phyloP scores from a whole-genome alignment of 305 asterid species.

The Solanum hybrid region DNA sequence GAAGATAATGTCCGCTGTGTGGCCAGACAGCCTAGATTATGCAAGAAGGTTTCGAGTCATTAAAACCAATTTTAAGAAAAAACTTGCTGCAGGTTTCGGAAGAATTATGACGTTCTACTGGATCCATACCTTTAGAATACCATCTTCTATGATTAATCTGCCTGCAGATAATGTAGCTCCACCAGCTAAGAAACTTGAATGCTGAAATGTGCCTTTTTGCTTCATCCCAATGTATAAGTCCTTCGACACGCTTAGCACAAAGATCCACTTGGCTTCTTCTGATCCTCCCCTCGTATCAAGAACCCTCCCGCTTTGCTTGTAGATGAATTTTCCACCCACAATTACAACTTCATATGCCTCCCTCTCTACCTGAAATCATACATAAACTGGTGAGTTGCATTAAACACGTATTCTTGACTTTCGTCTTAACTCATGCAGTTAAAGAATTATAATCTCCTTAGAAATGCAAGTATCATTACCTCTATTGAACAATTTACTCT shows the following conservation, averaged over 20 bases:
- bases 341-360: constrained; percentile 37
- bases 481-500: not conserved
- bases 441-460: not conserved
- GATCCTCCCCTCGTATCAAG: constrained; percentile 32
- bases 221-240: constrained; percentile 47
- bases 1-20: constrained; percentile 37
- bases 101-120: not conserved
- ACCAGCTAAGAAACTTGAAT: constrained; percentile 69
- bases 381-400: not conserved
- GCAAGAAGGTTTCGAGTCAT: not conserved
- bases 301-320: constrained; percentile 37
- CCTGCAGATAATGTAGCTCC: constrained; percentile 60
- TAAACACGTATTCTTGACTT: not conserved
- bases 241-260: constrained; percentile 43
- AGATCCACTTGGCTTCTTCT: constrained; percentile 52
- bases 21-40: constrained; percentile 27
- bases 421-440: not conserved
- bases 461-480: not conserved
- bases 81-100: not conserved
- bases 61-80: not conserved
- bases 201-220: constrained; percentile 52
- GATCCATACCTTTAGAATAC: constrained; percentile 40
- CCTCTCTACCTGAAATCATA: constrained; percentile 36
- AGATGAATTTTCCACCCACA: constrained; percentile 28
- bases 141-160: constrained; percentile 36